Conservation (phyloP, 176 grass and related monocot species). For the Oryza meyeriana region DNA sequence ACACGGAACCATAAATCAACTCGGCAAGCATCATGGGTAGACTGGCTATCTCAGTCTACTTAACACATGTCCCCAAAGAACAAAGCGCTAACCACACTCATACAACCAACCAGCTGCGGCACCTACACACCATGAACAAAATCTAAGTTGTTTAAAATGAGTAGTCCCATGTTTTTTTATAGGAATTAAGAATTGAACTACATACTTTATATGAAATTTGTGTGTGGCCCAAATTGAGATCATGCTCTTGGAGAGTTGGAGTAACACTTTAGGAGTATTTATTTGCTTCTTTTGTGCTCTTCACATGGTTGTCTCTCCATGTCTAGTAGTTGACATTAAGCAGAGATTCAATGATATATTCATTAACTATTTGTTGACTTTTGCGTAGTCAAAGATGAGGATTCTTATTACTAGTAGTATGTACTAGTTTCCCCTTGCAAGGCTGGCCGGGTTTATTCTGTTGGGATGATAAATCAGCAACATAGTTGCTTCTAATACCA, state of each 20-base stretch:
- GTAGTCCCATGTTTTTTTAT: neutral
- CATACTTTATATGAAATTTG: neutral
- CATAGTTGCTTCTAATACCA: no score
- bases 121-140: neutral
- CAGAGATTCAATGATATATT: neutral
- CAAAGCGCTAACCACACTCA: neutral
- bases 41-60: neutral
- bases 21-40: neutral
- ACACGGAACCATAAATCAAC: neutral
- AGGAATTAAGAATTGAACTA: neutral
- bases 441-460: no score
- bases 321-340: neutral
- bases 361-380: neutral
- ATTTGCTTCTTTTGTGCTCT: neutral
- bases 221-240: neutral
- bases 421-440: no score
- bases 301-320: neutral
- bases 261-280: neutral
- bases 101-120: neutral
- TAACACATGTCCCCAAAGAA: rapidly evolving
- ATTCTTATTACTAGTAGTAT: no score
- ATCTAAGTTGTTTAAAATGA: neutral
- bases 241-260: neutral
- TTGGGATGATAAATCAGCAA: no score
- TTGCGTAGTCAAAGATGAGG: neutral